Evolutionary conservation across 2,329 filamentous ascomycete genomes (phyloP).

Genomic region (Epichloe brachyelytri): DNA sequence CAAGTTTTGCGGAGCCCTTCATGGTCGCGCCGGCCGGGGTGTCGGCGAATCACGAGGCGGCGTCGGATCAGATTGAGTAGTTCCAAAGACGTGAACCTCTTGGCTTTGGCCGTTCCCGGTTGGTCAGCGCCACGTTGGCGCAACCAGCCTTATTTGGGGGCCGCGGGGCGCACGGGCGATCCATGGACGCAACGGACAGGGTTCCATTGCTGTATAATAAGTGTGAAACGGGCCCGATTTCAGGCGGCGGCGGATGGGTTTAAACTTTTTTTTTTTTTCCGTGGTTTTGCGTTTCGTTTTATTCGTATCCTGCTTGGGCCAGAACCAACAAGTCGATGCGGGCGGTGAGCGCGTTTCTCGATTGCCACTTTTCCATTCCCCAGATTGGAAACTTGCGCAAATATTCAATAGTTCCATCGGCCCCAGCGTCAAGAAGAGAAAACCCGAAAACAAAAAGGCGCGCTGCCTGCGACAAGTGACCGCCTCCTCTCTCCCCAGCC

Average conservation of each 20-base stretch:
- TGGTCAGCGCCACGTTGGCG: background rate
- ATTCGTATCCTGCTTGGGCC: too few relatives aligned
- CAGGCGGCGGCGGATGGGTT: background rate
- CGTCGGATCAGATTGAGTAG: background rate
- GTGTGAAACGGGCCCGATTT: background rate
- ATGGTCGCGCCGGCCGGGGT: background rate
- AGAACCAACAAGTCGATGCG: background rate
- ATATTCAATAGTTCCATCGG: background rate
- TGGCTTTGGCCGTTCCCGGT: background rate
- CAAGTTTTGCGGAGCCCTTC: conserved; percentile 18
- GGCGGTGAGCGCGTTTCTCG: background rate
- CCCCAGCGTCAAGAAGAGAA: background rate
- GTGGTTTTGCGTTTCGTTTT: too few relatives aligned
- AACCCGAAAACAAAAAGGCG: too few relatives aligned
- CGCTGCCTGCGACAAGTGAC: too few relatives aligned
- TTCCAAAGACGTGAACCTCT: background rate
- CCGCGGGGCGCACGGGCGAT: too few relatives aligned
- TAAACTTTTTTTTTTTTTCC: background rate
- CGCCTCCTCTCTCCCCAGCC: too few relatives aligned
- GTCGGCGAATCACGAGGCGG: background rate
- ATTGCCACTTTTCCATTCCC: background rate
- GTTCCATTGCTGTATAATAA: background rate
- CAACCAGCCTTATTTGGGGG: too few relatives aligned
- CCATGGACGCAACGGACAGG: too few relatives aligned
- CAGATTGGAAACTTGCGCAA: background rate